Conservation (phyloP, 148 eudicot species). For the Arctostaphylos glauca region DNA sequence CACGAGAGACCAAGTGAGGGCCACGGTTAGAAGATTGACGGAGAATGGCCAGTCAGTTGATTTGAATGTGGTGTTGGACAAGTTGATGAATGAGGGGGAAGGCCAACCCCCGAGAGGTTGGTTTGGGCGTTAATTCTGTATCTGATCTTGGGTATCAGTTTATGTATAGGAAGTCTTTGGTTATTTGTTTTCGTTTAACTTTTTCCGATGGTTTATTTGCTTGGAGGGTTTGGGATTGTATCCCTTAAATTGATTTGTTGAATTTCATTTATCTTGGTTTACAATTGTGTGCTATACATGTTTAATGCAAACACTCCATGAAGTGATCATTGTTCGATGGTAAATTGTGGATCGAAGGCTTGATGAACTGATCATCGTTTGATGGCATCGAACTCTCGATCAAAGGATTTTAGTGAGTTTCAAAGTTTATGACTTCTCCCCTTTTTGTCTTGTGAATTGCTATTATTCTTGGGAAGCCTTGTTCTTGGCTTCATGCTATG, state of each 20-base stretch:
- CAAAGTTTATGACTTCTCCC: background rate
- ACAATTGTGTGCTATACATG: background rate
- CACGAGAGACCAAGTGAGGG: constrained; percentile 82
- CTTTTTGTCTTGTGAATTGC: background rate
- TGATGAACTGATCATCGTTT: background rate
- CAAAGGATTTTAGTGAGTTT: background rate
- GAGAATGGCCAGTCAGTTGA: constrained; percentile 90
- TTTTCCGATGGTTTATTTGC: background rate
- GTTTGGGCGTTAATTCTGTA: constrained; percentile 55
- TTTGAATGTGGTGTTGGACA: constrained; percentile 82
- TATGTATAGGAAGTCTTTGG: constrained; percentile 14
- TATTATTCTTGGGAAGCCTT: background rate
- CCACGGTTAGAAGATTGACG: constrained; percentile 69
- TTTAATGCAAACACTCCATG: too few relatives aligned
- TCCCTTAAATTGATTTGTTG: constrained; percentile 8
- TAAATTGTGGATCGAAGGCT: too few relatives aligned
- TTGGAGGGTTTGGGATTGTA: background rate
- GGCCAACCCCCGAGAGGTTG: constrained; percentile 60
- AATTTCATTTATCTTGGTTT: constrained; percentile 12
- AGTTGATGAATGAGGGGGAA: constrained; percentile 84
- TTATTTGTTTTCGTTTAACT: constrained; percentile 2
- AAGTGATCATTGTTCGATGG: too few relatives aligned
- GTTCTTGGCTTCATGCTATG: background rate
- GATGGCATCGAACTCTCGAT: background rate
- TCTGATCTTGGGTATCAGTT: constrained; percentile 7